These are phyloP conservation scores for Trichosporon sp. DNA, from an alignment of 1,284 basidiomycete genomes.

Conservation along the genomic window DNA sequence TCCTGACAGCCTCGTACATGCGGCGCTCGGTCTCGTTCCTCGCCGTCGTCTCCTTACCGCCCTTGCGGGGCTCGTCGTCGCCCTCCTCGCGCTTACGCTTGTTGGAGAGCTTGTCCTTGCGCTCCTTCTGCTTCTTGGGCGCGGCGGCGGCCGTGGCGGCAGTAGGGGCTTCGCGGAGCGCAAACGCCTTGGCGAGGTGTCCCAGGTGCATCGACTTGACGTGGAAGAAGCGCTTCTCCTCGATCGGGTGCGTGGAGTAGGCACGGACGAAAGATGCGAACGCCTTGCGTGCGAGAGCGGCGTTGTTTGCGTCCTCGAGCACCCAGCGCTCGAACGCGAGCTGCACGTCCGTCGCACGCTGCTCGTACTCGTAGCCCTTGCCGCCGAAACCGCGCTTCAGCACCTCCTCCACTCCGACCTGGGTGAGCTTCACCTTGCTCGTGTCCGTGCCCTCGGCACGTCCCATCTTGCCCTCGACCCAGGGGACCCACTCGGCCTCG, in stretches of 20 bases:
- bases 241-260: conserved; percentile 93
- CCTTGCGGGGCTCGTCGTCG: conserved; percentile 54
- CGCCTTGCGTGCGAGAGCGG: conserved; percentile 75
- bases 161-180: conserved; percentile 87
- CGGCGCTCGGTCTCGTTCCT: conserved; percentile 70
- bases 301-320: conserved; percentile 71
- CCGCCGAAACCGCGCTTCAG: conserved; percentile 84
- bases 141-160: conserved; percentile 59
- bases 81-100: conserved; percentile 57
- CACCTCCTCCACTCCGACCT: conserved; percentile 70
- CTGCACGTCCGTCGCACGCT: conserved; percentile 93
- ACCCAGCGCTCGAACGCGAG: conserved; percentile 96
- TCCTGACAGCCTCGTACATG: conserved; percentile 84
- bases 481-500: conserved; percentile 83
- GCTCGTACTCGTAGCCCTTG: conserved; percentile 75
- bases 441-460: conserved; percentile 46
- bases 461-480: conserved; percentile 78
- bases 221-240: conserved; percentile 95
- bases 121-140: conserved; percentile 30
- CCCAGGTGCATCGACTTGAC: conserved; percentile 90
- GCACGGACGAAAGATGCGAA: conserved; percentile 92
- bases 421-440: conserved; percentile 61
- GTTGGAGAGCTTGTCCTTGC: conserved; percentile 28
- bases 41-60: conserved; percentile 52
- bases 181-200: conserved; percentile 95